These are phyloP conservation scores for Cladosporium sp. DNA, from an alignment of 2,329 filamentous ascomycete genomes.

Conservation along the genomic window DNA sequence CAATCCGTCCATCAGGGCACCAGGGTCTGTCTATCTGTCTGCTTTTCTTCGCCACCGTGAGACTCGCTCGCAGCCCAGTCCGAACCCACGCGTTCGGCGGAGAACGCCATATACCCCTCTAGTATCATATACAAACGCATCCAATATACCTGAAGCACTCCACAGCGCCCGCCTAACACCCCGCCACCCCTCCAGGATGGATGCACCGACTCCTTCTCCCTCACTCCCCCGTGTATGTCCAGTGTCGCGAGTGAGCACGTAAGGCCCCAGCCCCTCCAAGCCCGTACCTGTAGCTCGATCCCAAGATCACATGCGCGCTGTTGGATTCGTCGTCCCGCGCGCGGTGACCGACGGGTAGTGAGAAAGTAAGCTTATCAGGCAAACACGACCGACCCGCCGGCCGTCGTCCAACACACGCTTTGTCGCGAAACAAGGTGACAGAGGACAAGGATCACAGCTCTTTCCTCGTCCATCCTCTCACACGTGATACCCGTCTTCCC, in stretches of 20 bases:
- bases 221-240: neutral
- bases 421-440: conserved; percentile 9
- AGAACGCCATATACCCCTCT: neutral
- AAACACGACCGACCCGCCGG: neutral
- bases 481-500: neutral
- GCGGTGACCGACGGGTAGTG: neutral
- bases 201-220: neutral
- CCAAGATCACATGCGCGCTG: conserved; percentile 8
- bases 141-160: conserved; percentile 17
- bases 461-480: neutral
- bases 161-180: neutral
- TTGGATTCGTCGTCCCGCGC: neutral
- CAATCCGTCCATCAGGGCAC: neutral
- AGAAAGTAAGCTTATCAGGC: conserved; percentile 14
- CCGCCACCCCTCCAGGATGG: conserved; percentile 3
- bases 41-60: conserved; percentile 3
- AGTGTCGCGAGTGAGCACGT: neutral
- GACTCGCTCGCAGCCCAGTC: neutral
- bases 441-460: conserved; percentile 1
- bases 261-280: conserved; percentile 1
- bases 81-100: neutral
- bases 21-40: neutral
- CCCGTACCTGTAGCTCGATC: conserved; percentile 3
- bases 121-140: conserved; percentile 1
- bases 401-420: neutral